Conservation (phyloP, 2,329 filamentous ascomycete genomes). For the Penicillium sp. region DNA sequence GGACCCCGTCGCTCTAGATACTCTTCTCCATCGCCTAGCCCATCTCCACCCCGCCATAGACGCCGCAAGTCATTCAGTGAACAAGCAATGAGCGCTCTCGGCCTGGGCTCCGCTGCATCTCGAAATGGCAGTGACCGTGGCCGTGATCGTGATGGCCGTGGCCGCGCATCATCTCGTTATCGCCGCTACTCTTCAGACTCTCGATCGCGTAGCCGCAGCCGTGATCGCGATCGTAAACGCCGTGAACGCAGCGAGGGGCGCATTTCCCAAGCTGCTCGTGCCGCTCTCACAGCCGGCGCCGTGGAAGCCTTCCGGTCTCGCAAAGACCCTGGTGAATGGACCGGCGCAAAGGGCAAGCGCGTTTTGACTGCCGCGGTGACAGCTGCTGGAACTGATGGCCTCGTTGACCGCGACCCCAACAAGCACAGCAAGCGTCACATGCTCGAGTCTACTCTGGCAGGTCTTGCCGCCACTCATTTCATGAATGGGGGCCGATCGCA, state of each 20-base stretch:
- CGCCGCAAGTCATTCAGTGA: constrained; percentile 50
- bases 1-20: constrained; percentile 33
- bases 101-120: constrained; percentile 53
- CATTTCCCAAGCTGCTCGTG: constrained; percentile 84
- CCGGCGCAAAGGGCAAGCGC: constrained; percentile 86
- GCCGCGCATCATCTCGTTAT: background rate
- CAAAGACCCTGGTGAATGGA: constrained; percentile 86
- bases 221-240: constrained; percentile 44
- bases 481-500: constrained; percentile 78
- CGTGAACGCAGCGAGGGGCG: constrained; percentile 58
- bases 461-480: constrained; percentile 79
- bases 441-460: constrained; percentile 82
- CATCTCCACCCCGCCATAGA: constrained; percentile 40
- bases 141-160: background rate
- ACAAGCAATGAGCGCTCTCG: constrained; percentile 56
- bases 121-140: constrained; percentile 26
- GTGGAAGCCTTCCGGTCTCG: constrained; percentile 88
- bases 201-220: constrained; percentile 15
- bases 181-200: background rate
- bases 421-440: constrained; percentile 78
- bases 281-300: constrained; percentile 83
- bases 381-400: constrained; percentile 80
- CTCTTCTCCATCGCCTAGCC: constrained; percentile 38
- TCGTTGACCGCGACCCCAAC: constrained; percentile 66
- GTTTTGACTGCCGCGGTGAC: constrained; percentile 82